Evolutionary conservation across 2,329 filamentous ascomycete species (phyloP).

Genomic region (Fonsecaea pedrosoi): DNA sequence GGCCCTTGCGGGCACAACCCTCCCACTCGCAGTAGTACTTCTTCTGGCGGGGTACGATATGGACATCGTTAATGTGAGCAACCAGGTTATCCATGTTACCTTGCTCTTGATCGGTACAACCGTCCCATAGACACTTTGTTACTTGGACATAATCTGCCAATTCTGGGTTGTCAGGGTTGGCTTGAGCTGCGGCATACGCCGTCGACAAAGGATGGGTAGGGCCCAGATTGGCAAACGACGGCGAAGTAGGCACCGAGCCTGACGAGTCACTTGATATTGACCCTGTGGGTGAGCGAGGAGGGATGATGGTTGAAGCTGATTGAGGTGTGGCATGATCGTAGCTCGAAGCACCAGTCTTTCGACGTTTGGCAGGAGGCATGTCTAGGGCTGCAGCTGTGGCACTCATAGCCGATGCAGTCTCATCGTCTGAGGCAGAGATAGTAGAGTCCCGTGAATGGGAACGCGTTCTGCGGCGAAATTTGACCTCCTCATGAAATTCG

Average conservation of each 20-base stretch:
- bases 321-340: constrained; percentile 60
- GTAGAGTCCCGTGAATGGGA: constrained; percentile 47
- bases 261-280: constrained; percentile 91
- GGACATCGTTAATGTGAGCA: constrained; percentile 86
- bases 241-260: constrained; percentile 78
- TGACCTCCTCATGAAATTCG: constrained; percentile 66
- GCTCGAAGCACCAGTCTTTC: constrained; percentile 52
- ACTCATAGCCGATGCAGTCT: constrained; percentile 36
- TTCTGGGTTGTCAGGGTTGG: constrained; percentile 41
- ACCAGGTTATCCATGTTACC: constrained; percentile 82
- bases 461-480: constrained; percentile 58
- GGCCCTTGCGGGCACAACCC: constrained; percentile 84
- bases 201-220: constrained; percentile 45
- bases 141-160: constrained; percentile 61
- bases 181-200: constrained; percentile 44
- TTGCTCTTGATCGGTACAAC: constrained; percentile 72
- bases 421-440: constrained; percentile 44
- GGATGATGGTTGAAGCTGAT: constrained; percentile 45
- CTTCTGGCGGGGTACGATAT: constrained; percentile 91
- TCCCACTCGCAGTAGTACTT: constrained; percentile 99
- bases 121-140: constrained; percentile 78
- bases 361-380: constrained; percentile 57
- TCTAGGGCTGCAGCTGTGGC: constrained; percentile 42
- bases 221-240: constrained; percentile 65
- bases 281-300: constrained; percentile 59